Evolutionary conservation across 805 yeast genomes (phyloP), one percentile per base, ranked within the genome.

Genomic region (Cyberlindnera mycetangii): DNA sequence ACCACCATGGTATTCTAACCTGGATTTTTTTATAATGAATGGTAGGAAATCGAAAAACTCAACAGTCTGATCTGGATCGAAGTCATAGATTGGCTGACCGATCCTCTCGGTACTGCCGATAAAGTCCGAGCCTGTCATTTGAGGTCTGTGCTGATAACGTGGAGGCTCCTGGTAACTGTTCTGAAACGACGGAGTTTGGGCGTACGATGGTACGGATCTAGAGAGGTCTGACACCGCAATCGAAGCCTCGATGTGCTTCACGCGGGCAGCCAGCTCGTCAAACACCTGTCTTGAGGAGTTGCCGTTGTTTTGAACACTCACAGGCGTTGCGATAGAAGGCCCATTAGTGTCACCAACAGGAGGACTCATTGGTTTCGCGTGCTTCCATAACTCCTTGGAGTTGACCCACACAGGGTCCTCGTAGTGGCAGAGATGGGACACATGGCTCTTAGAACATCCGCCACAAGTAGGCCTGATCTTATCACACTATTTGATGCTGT

Each of bases 401-500:
- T 79, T 59, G 58, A 72, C 79, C 83, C 83, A 78, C 22, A 71
- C 64, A 28, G 81, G 83, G 47, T 76, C 80, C 55, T 78, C 69
- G 45, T 76, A 78, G 37, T 74, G 75, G 46, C 83, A 78, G 17
- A 78, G 58, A 54, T 77, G 81, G 8, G 67, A 68, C n/a, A 77
- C 81, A 7, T 78, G 79, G 33, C 78, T 75, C 55, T 76, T 77
- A 12, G 65, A 60, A 62, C 83, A 78, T 45, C 77, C 78, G 15
- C 72, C 64, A 58, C 83, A 78, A 39, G 70, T 71, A 1, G 83
- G 83, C 47, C 75, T 71, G 36, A 63, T 64, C 49, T 70, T 68
- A 49, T 71, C 76, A 60, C 77, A 72, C 49, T 49, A 30, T n/a
- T 32, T 3, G 8, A 10, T 30, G 8, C n/a, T 31, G 48, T 44